These are phyloP conservation scores for Ophiostoma quercus DNA, from an alignment of 2,329 filamentous ascomycete genomes.

Conservation along the genomic window DNA sequence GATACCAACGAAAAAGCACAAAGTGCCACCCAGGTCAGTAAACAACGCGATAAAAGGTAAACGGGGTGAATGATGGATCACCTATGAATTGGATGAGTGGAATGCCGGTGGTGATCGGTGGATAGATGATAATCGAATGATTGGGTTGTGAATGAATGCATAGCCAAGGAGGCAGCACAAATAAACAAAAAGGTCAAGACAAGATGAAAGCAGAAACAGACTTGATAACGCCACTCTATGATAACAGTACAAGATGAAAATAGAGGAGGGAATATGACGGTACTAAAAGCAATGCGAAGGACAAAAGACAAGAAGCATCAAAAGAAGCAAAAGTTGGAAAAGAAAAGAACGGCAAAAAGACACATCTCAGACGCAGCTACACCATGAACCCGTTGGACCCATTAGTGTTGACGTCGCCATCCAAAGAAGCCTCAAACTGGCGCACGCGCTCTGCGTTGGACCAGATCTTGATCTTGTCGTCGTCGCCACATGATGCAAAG, in stretches of 20 bases:
- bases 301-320: background rate
- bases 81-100: background rate
- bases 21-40: background rate
- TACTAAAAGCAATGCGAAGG: background rate
- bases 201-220: background rate
- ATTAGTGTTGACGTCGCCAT: background rate
- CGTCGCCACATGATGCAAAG: slow-evolving; percentile 89
- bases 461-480: slow-evolving; percentile 70
- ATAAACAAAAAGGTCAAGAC: background rate
- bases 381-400: slow-evolving; percentile 10
- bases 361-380: background rate
- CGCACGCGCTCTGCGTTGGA: slow-evolving; percentile 36
- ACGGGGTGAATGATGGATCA: background rate
- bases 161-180: background rate
- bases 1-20: background rate
- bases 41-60: background rate
- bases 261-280: background rate
- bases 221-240: slow-evolving; percentile 12
- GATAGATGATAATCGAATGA: background rate
- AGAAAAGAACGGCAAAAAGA: background rate
- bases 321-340: background rate
- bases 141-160: background rate
- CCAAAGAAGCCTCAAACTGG: slow-evolving; percentile 19
- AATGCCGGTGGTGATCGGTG: background rate
- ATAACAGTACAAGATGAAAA: slow-evolving; percentile 1